Percentiles rank a stretch among this genome's conserved stretches.
Conservation (phyloP, 768 basidiomycete genomes). For the Mycena belliarum region DNA sequence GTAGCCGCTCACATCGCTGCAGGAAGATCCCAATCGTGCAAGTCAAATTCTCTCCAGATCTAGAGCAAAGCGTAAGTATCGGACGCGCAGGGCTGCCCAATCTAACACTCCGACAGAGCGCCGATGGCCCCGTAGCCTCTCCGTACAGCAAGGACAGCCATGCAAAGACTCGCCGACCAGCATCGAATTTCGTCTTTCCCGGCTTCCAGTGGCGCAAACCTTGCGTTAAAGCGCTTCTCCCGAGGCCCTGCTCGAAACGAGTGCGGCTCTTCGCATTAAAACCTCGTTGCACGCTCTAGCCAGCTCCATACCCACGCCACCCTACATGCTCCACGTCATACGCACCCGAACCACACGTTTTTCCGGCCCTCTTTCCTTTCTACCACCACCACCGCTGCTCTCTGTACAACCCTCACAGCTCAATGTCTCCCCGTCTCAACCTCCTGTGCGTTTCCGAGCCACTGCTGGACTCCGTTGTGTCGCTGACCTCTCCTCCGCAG, state of each 20-base stretch:
- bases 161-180: too few relatives aligned
- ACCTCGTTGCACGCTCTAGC: slow-evolving; percentile 2
- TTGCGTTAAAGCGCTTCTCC: background rate
- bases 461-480: background rate
- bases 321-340: background rate
- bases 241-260: background rate
- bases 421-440: background rate
- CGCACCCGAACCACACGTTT: background rate
- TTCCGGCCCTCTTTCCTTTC: background rate
- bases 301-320: background rate
- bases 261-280: background rate
- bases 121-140: too few relatives aligned
- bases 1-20: too few relatives aligned
- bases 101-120: too few relatives aligned
- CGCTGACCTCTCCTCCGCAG: background rate
- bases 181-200: background rate
- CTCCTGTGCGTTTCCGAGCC: background rate
- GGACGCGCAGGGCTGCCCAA: too few relatives aligned
- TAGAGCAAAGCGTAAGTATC: too few relatives aligned
- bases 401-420: too few relatives aligned
- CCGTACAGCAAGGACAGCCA: too few relatives aligned
- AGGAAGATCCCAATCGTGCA: too few relatives aligned
- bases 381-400: slow-evolving; percentile 13
- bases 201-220: background rate
- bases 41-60: too few relatives aligned